A percentile compares a stretch with the other conserved stretches of the same genome.
These are phyloP conservation scores for Luvunga scandens DNA, from an alignment of 345 rosid genomes.

Conservation along the genomic window DNA sequence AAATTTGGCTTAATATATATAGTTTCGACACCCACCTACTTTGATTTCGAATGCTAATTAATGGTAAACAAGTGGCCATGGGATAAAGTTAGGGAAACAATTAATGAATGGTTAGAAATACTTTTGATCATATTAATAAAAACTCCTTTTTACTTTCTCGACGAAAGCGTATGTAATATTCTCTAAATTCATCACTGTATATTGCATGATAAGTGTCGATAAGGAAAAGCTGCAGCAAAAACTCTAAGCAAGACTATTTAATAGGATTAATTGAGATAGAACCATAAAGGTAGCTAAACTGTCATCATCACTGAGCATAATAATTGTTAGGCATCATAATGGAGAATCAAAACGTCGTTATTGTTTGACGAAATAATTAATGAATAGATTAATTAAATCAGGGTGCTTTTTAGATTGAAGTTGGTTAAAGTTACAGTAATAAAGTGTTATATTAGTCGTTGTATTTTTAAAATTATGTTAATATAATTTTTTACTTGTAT, in stretches of 20 bases:
- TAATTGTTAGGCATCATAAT: conserved; percentile 14
- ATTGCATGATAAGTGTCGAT: background rate
- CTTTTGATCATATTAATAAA: too few relatives aligned
- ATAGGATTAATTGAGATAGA: background rate
- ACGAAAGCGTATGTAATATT: background rate
- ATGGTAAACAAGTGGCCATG: background rate
- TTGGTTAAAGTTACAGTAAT: too few relatives aligned
- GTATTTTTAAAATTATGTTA: too few relatives aligned
- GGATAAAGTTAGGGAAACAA: background rate
- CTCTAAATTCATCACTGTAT: background rate
- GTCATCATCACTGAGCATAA: conserved; percentile 30
- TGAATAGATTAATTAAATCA: background rate
- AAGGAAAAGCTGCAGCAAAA: background rate
- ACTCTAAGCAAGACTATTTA: background rate
- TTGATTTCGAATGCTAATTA: conserved; percentile 11
- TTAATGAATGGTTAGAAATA: background rate
- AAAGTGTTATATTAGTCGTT: too few relatives aligned
- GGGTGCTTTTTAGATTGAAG: too few relatives aligned
- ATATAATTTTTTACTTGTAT: too few relatives aligned
- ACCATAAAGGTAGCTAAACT: conserved; percentile 29
- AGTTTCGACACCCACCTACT: conserved; percentile 9
- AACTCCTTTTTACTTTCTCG: background rate
- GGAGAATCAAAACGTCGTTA: conserved; percentile 19
- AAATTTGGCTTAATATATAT: background rate
- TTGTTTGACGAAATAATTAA: conserved; percentile 4